Conservation (phyloP, 306 rosid genomes). For the Mucuna pruriens region DNA sequence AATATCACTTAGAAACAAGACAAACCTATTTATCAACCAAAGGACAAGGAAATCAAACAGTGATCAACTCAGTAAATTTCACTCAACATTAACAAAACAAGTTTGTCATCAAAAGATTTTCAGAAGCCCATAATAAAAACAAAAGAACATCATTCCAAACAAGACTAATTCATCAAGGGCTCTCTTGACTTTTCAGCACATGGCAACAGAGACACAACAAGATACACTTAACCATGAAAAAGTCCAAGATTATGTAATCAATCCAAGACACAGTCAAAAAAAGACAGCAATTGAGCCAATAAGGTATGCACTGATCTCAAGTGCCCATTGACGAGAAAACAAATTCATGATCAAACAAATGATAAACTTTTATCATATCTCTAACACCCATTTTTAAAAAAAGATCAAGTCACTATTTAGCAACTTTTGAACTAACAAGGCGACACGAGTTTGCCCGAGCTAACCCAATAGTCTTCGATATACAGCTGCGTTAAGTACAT, state of each 20-base stretch:
- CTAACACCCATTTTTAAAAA: background rate
- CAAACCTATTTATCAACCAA: background rate
- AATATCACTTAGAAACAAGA: background rate
- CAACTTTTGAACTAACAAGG: background rate
- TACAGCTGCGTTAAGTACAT: background rate
- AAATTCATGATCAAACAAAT: background rate
- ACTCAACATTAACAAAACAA: background rate
- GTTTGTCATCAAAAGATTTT: background rate
- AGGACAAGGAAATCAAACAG: conserved; percentile 10
- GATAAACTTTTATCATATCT: background rate
- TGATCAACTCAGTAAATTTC: background rate
- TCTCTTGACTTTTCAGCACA: background rate
- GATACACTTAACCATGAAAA: background rate
- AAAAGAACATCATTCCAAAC: background rate
- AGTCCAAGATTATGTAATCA: conserved; percentile 12
- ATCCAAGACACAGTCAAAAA: background rate
- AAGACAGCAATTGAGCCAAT: background rate
- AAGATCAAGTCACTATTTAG: background rate
- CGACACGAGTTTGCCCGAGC: no score
- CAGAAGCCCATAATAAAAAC: background rate
- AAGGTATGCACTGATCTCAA: conserved; percentile 9
- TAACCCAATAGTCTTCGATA: no score
- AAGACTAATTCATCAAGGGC: background rate
- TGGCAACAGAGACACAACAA: background rate
- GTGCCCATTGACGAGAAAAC: background rate